A percentile compares a stretch with the other conserved stretches of the same genome.
These are phyloP conservation scores for Leccinum ponderosum DNA, from an alignment of 1,284 basidiomycete species.

Conservation along the genomic window DNA sequence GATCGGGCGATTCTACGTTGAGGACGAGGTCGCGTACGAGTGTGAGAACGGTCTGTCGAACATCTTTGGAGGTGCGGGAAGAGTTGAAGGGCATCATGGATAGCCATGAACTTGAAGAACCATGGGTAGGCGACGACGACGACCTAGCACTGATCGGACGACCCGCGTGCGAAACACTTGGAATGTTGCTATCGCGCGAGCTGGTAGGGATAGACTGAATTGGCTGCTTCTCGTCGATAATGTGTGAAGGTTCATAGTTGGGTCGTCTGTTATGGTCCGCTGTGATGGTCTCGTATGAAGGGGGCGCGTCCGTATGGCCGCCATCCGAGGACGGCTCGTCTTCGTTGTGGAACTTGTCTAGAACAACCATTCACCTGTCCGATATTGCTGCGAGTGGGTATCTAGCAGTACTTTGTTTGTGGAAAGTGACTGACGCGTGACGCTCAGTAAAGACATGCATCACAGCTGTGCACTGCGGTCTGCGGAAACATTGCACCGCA, in stretches of 20 bases:
- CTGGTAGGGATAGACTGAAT: not conserved
- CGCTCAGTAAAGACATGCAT: not conserved
- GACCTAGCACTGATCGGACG: not conserved
- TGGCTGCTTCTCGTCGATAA: slow-evolving; percentile 1
- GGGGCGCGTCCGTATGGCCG: slow-evolving; percentile 15
- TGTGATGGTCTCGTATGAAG: slow-evolving; percentile 22
- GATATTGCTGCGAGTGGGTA: not conserved
- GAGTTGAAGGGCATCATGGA: slow-evolving; percentile 25
- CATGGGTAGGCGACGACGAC: not conserved
- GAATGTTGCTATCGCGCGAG: not conserved
- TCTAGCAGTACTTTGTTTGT: too few species aligned
- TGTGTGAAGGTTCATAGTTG: not conserved
- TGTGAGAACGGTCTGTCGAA: slow-evolving; percentile 45
- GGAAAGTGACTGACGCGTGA: too few species aligned
- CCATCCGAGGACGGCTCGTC: slow-evolving; percentile 1
- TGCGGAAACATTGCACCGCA: too few species aligned
- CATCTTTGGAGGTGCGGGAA: slow-evolving; percentile 43
- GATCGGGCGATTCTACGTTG: slow-evolving; percentile 23
- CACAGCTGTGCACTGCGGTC: not conserved
- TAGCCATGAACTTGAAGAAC: slow-evolving; percentile 21
- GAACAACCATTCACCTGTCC: slow-evolving; percentile 9
- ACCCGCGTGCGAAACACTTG: not conserved
- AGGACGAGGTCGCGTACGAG: slow-evolving; percentile 50
- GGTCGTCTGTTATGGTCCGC: not conserved
- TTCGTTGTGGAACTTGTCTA: slow-evolving; percentile 14